Base-by-base conservation (phyloP, 2,329 filamentous ascomycete genomes). In the Nannizzia gypsea region DNA sequence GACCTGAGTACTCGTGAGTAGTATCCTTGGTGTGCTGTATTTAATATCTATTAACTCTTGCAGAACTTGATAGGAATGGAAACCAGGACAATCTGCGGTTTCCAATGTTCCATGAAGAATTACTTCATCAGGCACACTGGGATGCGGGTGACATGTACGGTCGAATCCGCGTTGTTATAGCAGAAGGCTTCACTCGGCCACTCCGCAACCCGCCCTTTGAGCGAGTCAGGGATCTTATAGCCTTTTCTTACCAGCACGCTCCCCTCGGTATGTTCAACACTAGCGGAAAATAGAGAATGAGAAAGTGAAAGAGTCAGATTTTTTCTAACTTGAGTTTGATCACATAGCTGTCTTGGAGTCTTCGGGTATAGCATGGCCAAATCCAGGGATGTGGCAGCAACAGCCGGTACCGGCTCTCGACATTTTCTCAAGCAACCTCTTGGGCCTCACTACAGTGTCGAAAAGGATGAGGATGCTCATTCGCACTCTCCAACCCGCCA, bases 201-300 rank as follows among this genome's bases (percentile, higher is more conserved):
- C 68, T 72, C 64, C 72, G 74, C 31, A 68, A 65, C 6, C 73
- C 71, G 3, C 81, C 83, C 0, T 83, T 88, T 64, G 84, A 89
- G 66, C 77, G 83, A 44, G 76, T 88, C 63, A 87, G 86, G 68
- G 89, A 91, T 66, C 73, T 90, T 50, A 81, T 90, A 24, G 81
- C 82, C 13, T 93, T 95, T 71, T 86, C 89, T 0, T 95, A 95
- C 67, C 88, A 93, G 68, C 88, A 93, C 76, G 90, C 88, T 36
- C 89, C 90, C 0, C 74, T 88, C 59, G 80, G 89, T 92, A 75
- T 65, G 78, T 73, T 26, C 13, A 24, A 24, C 13, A 48, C 20
- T 11, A 20, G 11, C 8, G 24, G 8, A 40, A 40, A 6, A 17
- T 17, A 5, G 3, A 42, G 4, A 42, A 17, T n/a, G 38, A 13